Evolutionary conservation across 495 filamentous ascomycete species (phyloP), one percentile per base, ranked within the genome.

Genomic region (Aspergillus nanangensis): DNA sequence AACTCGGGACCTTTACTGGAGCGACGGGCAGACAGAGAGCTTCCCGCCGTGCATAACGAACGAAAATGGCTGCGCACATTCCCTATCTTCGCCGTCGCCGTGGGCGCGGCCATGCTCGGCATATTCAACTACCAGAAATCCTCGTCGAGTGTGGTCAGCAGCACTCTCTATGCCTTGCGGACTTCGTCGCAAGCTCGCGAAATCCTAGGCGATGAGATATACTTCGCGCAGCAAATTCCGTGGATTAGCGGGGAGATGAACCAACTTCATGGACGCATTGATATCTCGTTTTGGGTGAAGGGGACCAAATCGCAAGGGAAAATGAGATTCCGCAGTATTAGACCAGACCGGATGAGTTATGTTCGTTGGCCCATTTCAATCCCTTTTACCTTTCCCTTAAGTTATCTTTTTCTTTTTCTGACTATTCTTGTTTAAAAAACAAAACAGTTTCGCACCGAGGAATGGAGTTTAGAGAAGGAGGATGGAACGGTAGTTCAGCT

Each of bases 91-190:
- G 52, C 75, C 2, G 47, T 72, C 32, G 65, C 82, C 36, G 73
- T 92, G 41, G 78, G 78, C 24, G 71, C 71, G 15, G 82, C 81
- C 40, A 81, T 84, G 48, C 70, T 93, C 29, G 87, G 81, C 34
- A 93, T 95, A 63, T 97, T 98, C 84, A 98, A 98, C 74, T 97
- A 98, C 77, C 92, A 98, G 58, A 96, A 96, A 61, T 77, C 81
- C 2, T 88, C 86, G 2, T 86, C 80, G 14, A 85, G 84, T 42
- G 81, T 96, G 10, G 88, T 96, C 3, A 81, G 77, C 47, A 87
- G 85, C 35, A 92, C 88, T 5, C 76, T 98, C 2, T 98, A 96
- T 72, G 84, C 92, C 1, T 77, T 98, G 34, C 87, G 93, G 43
- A 94, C 86, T 10, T 87, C 84, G 37, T 68, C 77, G 5, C 66